Evolutionary conservation across 2,329 filamentous ascomycete species (phyloP), one percentile per base, ranked within the genome.

Genomic region (Calonectria crousiana): DNA sequence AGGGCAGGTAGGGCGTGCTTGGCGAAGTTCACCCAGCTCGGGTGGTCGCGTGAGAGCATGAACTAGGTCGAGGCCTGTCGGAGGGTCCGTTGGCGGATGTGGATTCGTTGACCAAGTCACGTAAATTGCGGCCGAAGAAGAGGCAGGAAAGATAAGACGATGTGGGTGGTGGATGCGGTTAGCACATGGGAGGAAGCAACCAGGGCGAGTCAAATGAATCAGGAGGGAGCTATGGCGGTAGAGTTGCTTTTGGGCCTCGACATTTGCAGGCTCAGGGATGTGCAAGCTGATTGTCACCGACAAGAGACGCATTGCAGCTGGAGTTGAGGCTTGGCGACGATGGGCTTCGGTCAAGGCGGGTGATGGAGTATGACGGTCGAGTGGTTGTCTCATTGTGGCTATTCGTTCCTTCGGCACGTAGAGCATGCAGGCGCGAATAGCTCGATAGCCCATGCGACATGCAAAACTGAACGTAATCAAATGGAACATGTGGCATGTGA

Each of bases 401-500:
- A 60, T 41, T 67, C 71, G 41, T 32, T 69, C 60, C 30, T 67
- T 60, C 41, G 60, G 67, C 52, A 73, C 34, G 56, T 41, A 20
- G 71, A 71, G 68, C 71, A 69, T 73, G 71, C 71, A 69, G 32
- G 49, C 32, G 30, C 53, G 47, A 49, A 64, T 69, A 30, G 58
- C 58, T 44, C 16, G 49, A 69, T 52, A 44, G 67, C 16, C 52
- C 30, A 64, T 69, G 67, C 56, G 18, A 62, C 56, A 78, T 72
- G 51, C 36, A 52, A 74, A 65, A 38, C 69, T 38, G 49, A 69
- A 67, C 38, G 60, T 69, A 75, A 49, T 47, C 47, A 47, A 56
- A 60, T 73, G 47, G 56, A 72, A 75, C 75, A 78, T 72, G 74
- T 80, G 78, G 76, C 77, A 77, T 75, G 74, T 49, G 77, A 74